phyloP scores from a whole-genome alignment of 768 basidiomycete genomes.

The Rhodotorula paludigena region DNA sequence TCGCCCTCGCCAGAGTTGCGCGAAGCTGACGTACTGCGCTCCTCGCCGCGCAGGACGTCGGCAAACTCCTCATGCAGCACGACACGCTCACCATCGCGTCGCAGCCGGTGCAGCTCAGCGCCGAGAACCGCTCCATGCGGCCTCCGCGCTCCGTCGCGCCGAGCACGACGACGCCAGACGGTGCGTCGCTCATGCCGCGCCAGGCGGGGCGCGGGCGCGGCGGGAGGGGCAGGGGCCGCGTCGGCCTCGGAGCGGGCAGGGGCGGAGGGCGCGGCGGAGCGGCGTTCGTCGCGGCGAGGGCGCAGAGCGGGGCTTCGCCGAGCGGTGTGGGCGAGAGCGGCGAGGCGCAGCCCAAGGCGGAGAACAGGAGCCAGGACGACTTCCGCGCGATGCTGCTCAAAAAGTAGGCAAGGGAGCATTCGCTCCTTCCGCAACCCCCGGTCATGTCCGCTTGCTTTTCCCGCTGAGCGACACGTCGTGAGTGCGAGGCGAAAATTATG shows the following conservation, averaged over 20 bases:
- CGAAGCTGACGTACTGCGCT: not conserved
- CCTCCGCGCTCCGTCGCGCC: too few species aligned
- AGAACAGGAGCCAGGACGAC: constrained; percentile 63
- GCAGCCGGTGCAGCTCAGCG: constrained; percentile 57
- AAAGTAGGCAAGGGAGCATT: constrained; percentile 4
- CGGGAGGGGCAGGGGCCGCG: too few species aligned
- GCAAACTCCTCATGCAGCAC: constrained; percentile 65
- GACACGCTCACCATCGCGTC: constrained; percentile 70
- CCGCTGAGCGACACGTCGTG: too few species aligned
- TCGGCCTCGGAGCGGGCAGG: constrained; percentile 21
- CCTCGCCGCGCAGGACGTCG: constrained; percentile 64
- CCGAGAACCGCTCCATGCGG: constrained; percentile 51
- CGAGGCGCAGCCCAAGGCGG: constrained; percentile 11
- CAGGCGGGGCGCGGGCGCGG: constrained; percentile 21
- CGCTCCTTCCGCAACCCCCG: not conserved
- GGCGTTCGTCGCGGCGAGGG: not conserved
- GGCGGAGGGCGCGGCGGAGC: constrained; percentile 16
- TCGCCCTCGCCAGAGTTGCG: not conserved
- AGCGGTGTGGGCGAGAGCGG: not conserved
- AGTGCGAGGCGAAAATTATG: too few species aligned
- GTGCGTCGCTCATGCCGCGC: constrained; percentile 21
- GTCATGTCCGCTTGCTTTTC: too few species aligned
- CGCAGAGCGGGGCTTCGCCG: not conserved
- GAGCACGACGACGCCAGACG: too few species aligned
- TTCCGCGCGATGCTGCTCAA: constrained; percentile 70